Base-by-base conservation (phyloP, 2,329 filamentous ascomycete genomes). In the Cladosporium sp. region DNA sequence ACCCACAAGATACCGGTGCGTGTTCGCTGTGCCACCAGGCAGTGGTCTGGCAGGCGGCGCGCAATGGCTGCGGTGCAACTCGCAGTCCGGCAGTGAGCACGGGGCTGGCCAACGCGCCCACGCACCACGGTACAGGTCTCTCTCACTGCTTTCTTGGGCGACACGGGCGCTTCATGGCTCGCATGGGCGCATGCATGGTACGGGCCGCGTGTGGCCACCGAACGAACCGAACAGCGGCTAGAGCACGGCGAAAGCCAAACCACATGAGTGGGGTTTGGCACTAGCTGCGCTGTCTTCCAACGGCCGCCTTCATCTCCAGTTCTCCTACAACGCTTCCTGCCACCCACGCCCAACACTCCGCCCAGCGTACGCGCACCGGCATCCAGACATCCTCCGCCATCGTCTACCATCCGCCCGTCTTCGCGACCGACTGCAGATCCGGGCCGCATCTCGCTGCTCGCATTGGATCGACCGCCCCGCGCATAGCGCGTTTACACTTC, bases 401-500 rank as follows among this genome's bases (percentile, higher is more conserved):
- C 37, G 3, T n/a, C n/a, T 6, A 48, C 12, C 42, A 8, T 19
- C 12, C 37, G 25, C 36, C 37, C n/a, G n/a, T 20, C n/a, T 7
- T 6, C 50, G 36, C n/a, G 25, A 36, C 37, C 15, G 50, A 42
- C 50, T 25, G 36, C 50, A 24, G n/a, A n/a, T 13, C 22, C 17
- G 50, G n/a, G 50, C n/a, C 34, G 17, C 28, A 35, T 22, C 45
- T 48, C 25, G 45, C n/a, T 10, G 9, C 17, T 19, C 19, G 28
- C 45, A 34, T 48, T 48, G 45, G 45, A 48, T 48, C 45, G 48
- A 40, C 34, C 36, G 34, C 22, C 39, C 51, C 39, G 37, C 51
- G 24, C 37, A 44, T 45, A 44, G 51, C 51, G 51, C 51, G 51
- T 54, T 54, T 45, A 20, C 51, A 25, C 10, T 35, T 22, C 28